Conservation (phyloP, 2,329 filamentous ascomycete species). For the Gaeumannomyces tritici region DNA sequence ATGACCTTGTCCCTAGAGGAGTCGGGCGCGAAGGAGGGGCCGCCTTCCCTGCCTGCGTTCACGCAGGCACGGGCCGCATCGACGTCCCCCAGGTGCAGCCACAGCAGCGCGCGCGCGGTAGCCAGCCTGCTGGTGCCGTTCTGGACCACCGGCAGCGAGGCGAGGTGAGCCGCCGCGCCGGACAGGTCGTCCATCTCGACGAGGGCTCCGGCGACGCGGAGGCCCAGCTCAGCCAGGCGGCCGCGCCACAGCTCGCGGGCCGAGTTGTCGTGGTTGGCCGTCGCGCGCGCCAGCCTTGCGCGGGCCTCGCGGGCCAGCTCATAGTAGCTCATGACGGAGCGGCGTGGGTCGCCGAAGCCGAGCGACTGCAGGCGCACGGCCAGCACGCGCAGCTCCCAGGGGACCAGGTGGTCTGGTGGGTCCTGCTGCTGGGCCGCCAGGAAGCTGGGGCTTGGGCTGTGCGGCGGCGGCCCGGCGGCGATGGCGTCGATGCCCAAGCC, state of each 20-base stretch:
- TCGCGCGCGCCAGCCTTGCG: conserved; percentile 41
- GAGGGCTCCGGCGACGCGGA: conserved; percentile 55
- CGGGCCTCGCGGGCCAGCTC: conserved; percentile 76
- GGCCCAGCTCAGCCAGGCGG: conserved; percentile 65
- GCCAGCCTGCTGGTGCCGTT: conserved; percentile 24
- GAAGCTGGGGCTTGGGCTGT: conserved; percentile 2
- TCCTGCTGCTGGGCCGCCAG: not conserved
- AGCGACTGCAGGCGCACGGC: conserved; percentile 77
- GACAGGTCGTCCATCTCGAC: conserved; percentile 83
- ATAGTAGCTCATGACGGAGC: conserved; percentile 84
- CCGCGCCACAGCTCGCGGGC: conserved; percentile 58
- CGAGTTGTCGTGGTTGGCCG: conserved; percentile 34
- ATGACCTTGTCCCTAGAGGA: conserved; percentile 34
- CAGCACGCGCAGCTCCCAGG: conserved; percentile 79
- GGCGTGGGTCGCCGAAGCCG: conserved; percentile 73
- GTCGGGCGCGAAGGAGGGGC: conserved; percentile 10
- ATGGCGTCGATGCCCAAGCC: not conserved
- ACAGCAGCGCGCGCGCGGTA: conserved; percentile 54
- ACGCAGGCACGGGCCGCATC: conserved; percentile 53
- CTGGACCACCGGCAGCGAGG: conserved; percentile 35
- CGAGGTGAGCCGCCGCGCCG: conserved; percentile 66
- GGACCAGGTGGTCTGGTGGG: conserved; percentile 52
- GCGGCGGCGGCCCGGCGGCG: not conserved
- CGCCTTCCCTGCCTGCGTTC: not conserved
- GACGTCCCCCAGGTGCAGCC: conserved; percentile 70